Percentiles rank a stretch among this genome's conserved stretches.
Evolutionary conservation across 306 rosid species (phyloP).

Genomic region (Alnus rubra): DNA sequence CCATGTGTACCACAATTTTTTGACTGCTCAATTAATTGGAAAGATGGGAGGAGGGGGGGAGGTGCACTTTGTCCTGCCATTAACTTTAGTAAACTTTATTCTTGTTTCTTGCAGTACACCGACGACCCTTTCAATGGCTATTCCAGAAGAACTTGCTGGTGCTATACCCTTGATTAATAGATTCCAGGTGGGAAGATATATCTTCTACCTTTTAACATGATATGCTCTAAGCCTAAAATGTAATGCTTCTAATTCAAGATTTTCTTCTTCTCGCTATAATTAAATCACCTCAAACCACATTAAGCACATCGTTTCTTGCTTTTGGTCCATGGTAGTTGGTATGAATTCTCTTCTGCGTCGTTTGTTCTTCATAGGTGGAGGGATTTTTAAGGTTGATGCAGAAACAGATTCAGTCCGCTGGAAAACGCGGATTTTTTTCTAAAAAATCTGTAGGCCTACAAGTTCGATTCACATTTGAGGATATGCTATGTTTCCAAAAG

Average conservation of each 20-base stretch:
- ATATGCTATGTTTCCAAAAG: slow-evolving; percentile 97
- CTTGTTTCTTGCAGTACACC: slow-evolving; percentile 65
- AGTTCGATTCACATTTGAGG: slow-evolving; percentile 79
- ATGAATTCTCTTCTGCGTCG: slow-evolving; percentile 4
- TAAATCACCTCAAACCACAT: slow-evolving; percentile 2
- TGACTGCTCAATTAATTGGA: not conserved
- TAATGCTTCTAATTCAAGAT: not conserved
- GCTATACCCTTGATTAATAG: slow-evolving; percentile 85
- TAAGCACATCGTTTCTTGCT: slow-evolving; percentile 13
- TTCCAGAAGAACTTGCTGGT: slow-evolving; percentile 89
- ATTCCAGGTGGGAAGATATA: slow-evolving; percentile 66
- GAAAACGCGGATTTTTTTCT: slow-evolving; percentile 88
- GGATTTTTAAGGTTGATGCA: slow-evolving; percentile 87
- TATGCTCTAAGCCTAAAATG: not conserved
- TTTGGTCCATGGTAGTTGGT: slow-evolving; percentile 14
- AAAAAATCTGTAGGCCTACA: slow-evolving; percentile 80
- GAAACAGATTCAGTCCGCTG: slow-evolving; percentile 93
- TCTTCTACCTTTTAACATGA: slow-evolving; percentile 2
- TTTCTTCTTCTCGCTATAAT: not conserved
- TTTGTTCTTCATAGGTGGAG: slow-evolving; percentile 63
- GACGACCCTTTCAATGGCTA: slow-evolving; percentile 57
- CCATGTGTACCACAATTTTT: not conserved
- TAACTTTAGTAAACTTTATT: slow-evolving; percentile 1
- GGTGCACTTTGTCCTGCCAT: not conserved
- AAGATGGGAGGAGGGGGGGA: not conserved